Evolutionary conservation across 352 stramenopile genomes (phyloP).

Genomic region (Pythium rhizo-oryzae): DNA sequence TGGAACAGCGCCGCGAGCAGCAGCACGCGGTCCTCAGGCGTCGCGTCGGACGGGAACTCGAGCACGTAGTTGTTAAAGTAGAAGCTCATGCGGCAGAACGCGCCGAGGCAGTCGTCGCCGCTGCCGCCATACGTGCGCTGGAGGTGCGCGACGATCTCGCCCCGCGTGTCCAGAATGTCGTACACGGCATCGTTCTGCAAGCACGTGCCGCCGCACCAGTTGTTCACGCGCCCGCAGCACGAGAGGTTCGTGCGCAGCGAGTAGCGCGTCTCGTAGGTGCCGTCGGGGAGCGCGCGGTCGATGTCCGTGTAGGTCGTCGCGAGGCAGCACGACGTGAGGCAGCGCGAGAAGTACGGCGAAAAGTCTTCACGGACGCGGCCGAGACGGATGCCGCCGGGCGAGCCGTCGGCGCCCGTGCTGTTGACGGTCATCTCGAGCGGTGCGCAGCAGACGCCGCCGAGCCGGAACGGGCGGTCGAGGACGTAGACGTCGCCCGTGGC

Average conservation of each 20-base stretch:
- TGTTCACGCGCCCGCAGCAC: constrained; percentile 68
- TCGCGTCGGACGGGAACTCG: constrained; percentile 59
- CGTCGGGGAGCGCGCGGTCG: constrained; percentile 48
- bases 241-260: constrained; percentile 53
- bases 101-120: constrained; percentile 25
- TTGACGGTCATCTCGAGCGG: constrained; percentile 52
- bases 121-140: constrained; percentile 60
- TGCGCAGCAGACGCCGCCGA: constrained; percentile 39
- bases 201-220: constrained; percentile 68
- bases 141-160: constrained; percentile 50
- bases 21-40: constrained; percentile 52
- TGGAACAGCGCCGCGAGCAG: constrained; percentile 62
- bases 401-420: constrained; percentile 24
- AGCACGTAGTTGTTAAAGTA: constrained; percentile 63
- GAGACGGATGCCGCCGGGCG: constrained; percentile 27
- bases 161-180: constrained; percentile 59
- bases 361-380: constrained; percentile 60
- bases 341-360: constrained; percentile 49
- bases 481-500: constrained; percentile 48
- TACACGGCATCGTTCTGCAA: constrained; percentile 67
- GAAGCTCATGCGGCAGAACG: constrained; percentile 41
- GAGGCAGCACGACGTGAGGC: constrained; percentile 45
- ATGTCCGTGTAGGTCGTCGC: constrained; percentile 71
- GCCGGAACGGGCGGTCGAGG: constrained; percentile 40
- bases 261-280: constrained; percentile 60